phyloP scores from a whole-genome alignment of 2,329 filamentous ascomycete species.

The Teratosphaeria zuluensis region DNA sequence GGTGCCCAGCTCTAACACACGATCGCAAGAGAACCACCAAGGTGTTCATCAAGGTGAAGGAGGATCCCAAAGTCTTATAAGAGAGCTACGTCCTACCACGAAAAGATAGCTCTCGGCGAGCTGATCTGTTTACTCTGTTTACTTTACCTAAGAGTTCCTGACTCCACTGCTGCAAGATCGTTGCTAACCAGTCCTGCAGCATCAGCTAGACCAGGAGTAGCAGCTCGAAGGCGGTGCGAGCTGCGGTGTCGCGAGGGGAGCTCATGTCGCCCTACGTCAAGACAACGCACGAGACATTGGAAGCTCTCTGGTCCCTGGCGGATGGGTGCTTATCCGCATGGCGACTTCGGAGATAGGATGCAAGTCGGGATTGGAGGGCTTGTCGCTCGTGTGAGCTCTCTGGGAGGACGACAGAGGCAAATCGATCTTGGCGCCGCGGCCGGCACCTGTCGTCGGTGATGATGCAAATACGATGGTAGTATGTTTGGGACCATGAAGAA shows the following conservation, averaged over 20 bases:
- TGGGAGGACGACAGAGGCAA: neutral
- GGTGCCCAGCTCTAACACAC: neutral
- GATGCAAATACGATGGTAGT: neutral
- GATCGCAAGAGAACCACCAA: slow-evolving; percentile 3
- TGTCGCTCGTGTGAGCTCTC: neutral
- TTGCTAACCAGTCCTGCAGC: neutral
- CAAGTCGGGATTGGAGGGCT: neutral
- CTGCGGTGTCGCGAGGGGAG: neutral
- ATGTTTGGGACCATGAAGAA: neutral
- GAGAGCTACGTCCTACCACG: neutral
- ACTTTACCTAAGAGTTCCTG: neutral
- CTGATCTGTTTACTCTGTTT: neutral
- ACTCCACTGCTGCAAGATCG: neutral
- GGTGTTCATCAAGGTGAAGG: slow-evolving; percentile 6
- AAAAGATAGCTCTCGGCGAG: neutral
- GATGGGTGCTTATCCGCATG: neutral
- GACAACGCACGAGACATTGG: neutral
- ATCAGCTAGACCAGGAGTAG: neutral
- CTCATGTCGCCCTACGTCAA: neutral
- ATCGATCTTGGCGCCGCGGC: neutral
- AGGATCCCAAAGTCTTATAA: neutral
- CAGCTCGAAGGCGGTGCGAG: neutral
- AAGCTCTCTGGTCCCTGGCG: neutral
- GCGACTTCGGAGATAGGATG: neutral
- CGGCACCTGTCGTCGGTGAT: neutral